Evolutionary conservation across 2,329 filamentous ascomycete genomes (phyloP).

Genomic region (Exophiala alcalophila): DNA sequence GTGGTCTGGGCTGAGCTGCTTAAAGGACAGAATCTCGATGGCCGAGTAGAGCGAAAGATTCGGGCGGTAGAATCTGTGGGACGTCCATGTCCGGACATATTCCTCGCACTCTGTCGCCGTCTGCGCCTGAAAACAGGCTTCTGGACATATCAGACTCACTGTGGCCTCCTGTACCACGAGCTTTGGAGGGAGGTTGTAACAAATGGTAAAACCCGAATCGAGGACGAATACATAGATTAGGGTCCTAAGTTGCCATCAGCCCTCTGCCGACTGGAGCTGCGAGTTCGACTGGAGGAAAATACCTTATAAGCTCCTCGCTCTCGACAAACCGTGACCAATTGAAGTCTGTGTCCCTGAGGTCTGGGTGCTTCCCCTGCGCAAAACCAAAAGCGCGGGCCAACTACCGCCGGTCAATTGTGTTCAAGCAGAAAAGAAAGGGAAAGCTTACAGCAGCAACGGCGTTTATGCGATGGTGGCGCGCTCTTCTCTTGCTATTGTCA

Average conservation of each 20-base stretch:
- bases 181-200: slow-evolving; percentile 6
- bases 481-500: background rate
- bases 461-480: slow-evolving; percentile 12
- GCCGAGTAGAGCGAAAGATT: slow-evolving; percentile 7
- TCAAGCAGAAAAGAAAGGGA: too few relatives aligned
- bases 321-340: slow-evolving; percentile 6
- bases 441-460: slow-evolving; percentile 39
- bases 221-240: slow-evolving; percentile 8
- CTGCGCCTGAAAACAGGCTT: slow-evolving; percentile 12
- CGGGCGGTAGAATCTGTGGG: slow-evolving; percentile 1
- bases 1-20: too few relatives aligned
- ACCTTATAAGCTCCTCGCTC: slow-evolving; percentile 16
- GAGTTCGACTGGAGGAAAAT: background rate
- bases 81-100: slow-evolving; percentile 3
- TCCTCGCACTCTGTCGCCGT: slow-evolving; percentile 4
- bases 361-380: background rate
- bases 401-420: too few relatives aligned
- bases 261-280: background rate
- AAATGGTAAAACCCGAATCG: slow-evolving; percentile 8
- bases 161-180: slow-evolving; percentile 1
- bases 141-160: slow-evolving; percentile 4
- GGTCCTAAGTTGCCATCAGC: slow-evolving; percentile 7
- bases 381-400: slow-evolving; percentile 8
- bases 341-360: background rate
- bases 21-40: too few relatives aligned